Base-by-base conservation (phyloP, 495 filamentous ascomycete genomes). In the Penicillium ochrochloron region DNA sequence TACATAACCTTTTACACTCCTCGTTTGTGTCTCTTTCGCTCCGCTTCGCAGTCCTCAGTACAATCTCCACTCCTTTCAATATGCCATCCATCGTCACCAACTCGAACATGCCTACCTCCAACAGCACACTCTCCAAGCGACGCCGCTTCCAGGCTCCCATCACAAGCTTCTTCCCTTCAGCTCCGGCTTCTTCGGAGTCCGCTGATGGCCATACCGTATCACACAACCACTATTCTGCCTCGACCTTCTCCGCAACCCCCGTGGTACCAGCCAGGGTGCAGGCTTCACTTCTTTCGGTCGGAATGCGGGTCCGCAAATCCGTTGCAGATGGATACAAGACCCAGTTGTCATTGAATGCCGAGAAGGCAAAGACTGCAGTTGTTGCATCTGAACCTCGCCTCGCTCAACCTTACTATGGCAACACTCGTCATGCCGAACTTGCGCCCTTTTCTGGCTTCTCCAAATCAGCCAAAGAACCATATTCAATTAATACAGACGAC, bases 241-340 rank as follows among this genome's bases (percentile, higher is more conserved):
- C 78, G 9, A 83, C 80, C 21, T 77, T 75, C 56, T 76, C 75
- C 50, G 73, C 76, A 41, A 75, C 66, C 7, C 85, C 84, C 31
- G 67, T 77, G 25, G 81, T 92, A 21, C 85, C 92, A 10, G 72
- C 77, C 10, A 80, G 79, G 23, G 83, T 96, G 25, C 92, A 95
- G 74, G 81, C 92, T 17, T 89, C 88, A 17, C 88, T 97, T 15
- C 81, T 97, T 5, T 89, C 83, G 63, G 94, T 98, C 58, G 94
- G 94, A 66, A 96, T 97, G 92, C 88, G 93, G 37, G 85, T 98
- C 57, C 89, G 94, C 63, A 97, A 98, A 76, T 89, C 90, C 11
- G 88, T 98, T 4, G 90, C 92, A 0, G 93, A 97, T 62, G 94
- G 94, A 57, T 96, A 97, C 80, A 96, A 94, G 78, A 94, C 91